Percentiles rank a stretch among this genome's conserved stretches.
Evolutionary conservation across 2,329 filamentous ascomycete genomes (phyloP).

Genomic region (Fusarium praegraminearum): DNA sequence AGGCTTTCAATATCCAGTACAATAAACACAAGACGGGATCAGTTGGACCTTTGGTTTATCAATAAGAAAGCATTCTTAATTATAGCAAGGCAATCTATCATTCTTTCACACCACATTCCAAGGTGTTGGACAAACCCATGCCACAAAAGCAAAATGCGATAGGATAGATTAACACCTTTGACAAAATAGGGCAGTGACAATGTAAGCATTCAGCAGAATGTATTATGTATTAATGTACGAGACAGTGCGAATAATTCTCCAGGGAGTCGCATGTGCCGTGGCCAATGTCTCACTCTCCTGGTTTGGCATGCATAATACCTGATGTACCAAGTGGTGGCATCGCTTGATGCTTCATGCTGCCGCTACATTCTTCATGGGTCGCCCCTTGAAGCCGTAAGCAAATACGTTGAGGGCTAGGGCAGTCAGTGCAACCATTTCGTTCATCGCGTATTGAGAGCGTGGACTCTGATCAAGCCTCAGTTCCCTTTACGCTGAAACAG

Average conservation of each 20-base stretch:
- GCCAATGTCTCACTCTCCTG: not conserved
- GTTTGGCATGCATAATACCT: not conserved
- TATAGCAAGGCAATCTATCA: too few species aligned
- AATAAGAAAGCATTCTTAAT: too few species aligned
- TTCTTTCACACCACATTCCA: too few species aligned
- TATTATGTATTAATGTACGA: too few species aligned
- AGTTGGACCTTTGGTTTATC: too few species aligned
- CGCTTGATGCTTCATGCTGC: conserved; percentile 27
- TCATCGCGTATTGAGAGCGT: not conserved
- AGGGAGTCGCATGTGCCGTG: not conserved
- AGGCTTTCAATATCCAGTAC: too few species aligned
- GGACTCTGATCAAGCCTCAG: not conserved
- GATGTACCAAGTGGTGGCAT: not conserved
- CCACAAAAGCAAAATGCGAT: not conserved
- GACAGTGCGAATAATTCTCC: not conserved
- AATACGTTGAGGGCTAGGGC: not conserved
- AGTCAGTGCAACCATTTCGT: not conserved
- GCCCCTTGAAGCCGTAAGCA: not conserved
- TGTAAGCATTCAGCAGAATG: too few species aligned
- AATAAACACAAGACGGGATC: too few species aligned
- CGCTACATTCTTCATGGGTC: not conserved
- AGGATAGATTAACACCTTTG: not conserved
- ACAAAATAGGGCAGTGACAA: not conserved
- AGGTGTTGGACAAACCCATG: not conserved
- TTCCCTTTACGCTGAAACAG: not conserved